Percentiles rank a stretch among this genome's conserved stretches.
Conservation (phyloP, 2,329 filamentous ascomycete genomes). For the Colletotrichum echinochloae region DNA sequence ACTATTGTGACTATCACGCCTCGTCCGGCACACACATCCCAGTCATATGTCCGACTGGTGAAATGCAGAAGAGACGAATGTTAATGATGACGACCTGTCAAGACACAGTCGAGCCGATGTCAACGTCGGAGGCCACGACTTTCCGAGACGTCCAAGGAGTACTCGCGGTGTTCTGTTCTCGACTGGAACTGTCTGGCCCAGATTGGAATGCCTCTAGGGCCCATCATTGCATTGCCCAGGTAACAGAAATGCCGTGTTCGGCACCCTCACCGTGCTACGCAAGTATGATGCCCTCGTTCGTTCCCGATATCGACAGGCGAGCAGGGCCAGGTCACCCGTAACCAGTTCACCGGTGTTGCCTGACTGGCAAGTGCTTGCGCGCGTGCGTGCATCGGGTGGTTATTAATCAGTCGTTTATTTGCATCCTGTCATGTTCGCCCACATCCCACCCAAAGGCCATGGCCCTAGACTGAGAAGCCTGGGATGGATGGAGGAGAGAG, state of each 20-base stretch:
- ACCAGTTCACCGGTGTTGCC: not conserved
- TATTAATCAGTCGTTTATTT: not conserved
- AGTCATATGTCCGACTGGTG: not conserved
- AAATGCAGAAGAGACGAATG: not conserved
- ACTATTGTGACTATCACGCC: not conserved
- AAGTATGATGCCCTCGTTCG: not conserved
- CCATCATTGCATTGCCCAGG: slow-evolving; percentile 14
- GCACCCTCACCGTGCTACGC: not conserved
- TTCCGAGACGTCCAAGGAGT: slow-evolving; percentile 18
- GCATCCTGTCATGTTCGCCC: slow-evolving; percentile 2
- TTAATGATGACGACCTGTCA: slow-evolving; percentile 12
- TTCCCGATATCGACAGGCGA: not conserved
- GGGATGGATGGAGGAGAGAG: not conserved
- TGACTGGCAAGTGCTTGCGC: not conserved
- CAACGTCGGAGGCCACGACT: not conserved
- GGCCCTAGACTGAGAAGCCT: not conserved
- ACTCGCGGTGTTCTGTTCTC: slow-evolving; percentile 6
- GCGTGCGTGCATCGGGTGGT: not conserved
- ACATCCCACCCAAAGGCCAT: not conserved
- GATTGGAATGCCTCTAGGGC: not conserved
- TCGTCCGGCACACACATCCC: not conserved
- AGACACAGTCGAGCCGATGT: not conserved
- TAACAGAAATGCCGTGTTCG: not conserved
- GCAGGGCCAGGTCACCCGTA: not conserved
- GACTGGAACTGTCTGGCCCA: not conserved